These are phyloP conservation scores for Cladosporium sphaerospermum DNA, from an alignment of 2,329 filamentous ascomycete species.

Conservation along the genomic window DNA sequence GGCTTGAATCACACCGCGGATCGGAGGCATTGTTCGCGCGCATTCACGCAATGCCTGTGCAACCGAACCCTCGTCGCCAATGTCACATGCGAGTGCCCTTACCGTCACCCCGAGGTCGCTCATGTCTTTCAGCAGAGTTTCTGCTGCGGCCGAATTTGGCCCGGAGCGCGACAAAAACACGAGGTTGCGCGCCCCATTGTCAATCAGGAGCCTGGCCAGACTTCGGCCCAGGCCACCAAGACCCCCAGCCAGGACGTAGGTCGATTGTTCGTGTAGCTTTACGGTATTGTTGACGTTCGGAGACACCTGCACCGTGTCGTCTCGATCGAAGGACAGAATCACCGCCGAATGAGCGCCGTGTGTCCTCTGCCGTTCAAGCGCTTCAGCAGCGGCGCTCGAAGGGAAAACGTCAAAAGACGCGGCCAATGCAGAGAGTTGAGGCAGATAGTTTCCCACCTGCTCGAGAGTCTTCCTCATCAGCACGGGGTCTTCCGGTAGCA, in stretches of 20 bases:
- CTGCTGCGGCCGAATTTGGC: not conserved
- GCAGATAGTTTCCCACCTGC: not conserved
- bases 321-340: not conserved
- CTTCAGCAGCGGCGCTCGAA: not conserved
- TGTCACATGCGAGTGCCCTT: not conserved
- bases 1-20: constrained; percentile 23
- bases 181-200: not conserved
- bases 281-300: not conserved
- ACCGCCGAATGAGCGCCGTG: not conserved
- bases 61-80: not conserved
- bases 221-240: constrained; percentile 1
- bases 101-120: not conserved
- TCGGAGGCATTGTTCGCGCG: not conserved
- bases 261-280: not conserved
- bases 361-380: not conserved
- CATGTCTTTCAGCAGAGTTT: not conserved
- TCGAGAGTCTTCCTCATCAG: not conserved
- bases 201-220: not conserved
- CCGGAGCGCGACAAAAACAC: not conserved
- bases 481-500: not conserved
- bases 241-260: constrained; percentile 1
- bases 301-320: not conserved
- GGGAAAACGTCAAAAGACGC: not conserved
- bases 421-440: not conserved
- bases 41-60: not conserved